These are phyloP conservation scores for Tolypocladium amazonense DNA, from an alignment of 2,329 filamentous ascomycete species.

Conservation along the genomic window DNA sequence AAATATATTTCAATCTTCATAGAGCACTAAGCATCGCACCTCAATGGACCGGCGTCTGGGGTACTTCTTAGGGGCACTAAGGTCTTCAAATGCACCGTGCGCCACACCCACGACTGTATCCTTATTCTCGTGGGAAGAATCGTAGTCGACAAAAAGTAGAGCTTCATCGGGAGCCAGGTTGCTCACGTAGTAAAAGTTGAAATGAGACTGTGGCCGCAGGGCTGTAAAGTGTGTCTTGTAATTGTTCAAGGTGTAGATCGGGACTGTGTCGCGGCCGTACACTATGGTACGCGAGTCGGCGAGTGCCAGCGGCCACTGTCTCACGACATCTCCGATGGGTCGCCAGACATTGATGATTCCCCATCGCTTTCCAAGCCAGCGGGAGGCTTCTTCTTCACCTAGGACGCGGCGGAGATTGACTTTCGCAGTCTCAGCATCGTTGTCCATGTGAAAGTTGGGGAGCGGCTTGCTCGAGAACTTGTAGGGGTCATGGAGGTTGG, in stretches of 20 bases:
- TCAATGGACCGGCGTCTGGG: neutral
- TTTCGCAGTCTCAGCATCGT: constrained; percentile 2
- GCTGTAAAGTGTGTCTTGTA: constrained; percentile 2
- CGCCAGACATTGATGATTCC: constrained; percentile 2
- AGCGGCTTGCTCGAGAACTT: constrained; percentile 2
- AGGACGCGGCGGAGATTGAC: constrained; percentile 1
- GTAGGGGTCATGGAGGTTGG: constrained; percentile 1
- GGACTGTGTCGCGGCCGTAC: neutral
- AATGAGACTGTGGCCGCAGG: neutral
- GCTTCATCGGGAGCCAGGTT: constrained; percentile 1
- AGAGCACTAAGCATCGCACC: neutral
- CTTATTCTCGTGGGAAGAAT: neutral
- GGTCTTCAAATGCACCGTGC: neutral
- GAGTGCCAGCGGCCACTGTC: neutral
- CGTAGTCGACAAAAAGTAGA: constrained; percentile 1
- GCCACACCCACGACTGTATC: neutral
- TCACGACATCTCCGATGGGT: neutral
- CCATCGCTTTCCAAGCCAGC: constrained; percentile 1
- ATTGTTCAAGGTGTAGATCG: constrained; percentile 1
- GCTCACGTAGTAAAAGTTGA: constrained; percentile 2
- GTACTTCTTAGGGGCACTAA: neutral
- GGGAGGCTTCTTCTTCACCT: neutral
- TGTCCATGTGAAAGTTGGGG: constrained; percentile 2
- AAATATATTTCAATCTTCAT: neutral
- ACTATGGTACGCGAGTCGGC: neutral